Evolutionary conservation across 345 rosid genomes (phyloP), one percentile per base, ranked within the genome.

Genomic region (Populus tremula): DNA sequence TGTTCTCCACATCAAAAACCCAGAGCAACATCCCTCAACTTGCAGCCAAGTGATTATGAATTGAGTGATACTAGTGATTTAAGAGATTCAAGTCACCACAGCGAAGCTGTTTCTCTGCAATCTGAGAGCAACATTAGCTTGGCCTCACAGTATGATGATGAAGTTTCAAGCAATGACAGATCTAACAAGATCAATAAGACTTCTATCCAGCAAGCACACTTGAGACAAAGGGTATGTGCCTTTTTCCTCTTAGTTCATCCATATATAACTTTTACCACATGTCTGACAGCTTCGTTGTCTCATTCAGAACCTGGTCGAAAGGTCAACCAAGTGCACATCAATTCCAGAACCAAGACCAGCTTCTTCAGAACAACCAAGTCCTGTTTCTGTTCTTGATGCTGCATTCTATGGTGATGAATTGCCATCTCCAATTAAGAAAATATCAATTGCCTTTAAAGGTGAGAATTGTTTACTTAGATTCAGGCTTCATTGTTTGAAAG

Each of bases 301-400:
- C 76, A 14, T 80, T 73, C 92, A 93, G 98, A 84, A 88, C 76
- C 88, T 84, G 74, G 81, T 75, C 25, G 69, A 85, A 76, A 84
- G 85, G 77, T 80, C 73, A 33, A 76, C 33, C 59, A 85, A 85
- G 70, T 88, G 79, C n/a, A 69, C 67, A 59, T 59, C 77, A 56
- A 72, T 7, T 75, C 80, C 77, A 75, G 83, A 88, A 83, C 86
- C 80, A 73, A 78, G 80, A 64, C 81, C 72, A 77, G 75, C 79
- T 76, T 76, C 91, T 29, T 82, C 86, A 50, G 93, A 95, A 81
- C 98, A 95, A 78, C 98, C 99, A 8, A 95, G 99, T 77, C 99
- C 97, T 6, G 87, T 93, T 75, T 92, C 99, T 41, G 93, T 95
- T 76, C 97, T 95, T n/a, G 98, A 93, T 83, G 89, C 93, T 76